Percentiles rank a stretch among this genome's conserved stretches.
Evolutionary conservation across 768 basidiomycete species (phyloP).

Genomic region (Hygrocybe coccinea): DNA sequence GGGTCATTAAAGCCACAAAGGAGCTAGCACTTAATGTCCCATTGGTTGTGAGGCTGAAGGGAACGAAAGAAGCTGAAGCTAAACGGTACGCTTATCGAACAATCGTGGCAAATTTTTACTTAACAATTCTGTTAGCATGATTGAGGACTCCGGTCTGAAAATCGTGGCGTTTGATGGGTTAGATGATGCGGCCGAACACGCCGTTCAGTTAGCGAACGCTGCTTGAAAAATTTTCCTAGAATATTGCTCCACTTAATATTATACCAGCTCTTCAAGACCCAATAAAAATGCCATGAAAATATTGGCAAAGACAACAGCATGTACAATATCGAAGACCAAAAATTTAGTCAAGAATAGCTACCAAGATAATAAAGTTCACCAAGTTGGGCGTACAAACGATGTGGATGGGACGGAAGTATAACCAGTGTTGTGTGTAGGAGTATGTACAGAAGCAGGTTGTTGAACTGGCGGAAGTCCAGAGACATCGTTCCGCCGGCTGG

Average conservation of each 20-base stretch:
- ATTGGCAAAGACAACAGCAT: constrained; percentile 30
- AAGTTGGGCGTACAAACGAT: constrained; percentile 44
- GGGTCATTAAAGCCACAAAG: constrained; percentile 96
- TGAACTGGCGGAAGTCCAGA: constrained; percentile 41
- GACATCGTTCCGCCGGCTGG: constrained; percentile 43
- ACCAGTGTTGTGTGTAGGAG: constrained; percentile 32
- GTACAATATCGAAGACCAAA: constrained; percentile 31
- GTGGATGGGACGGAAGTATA: constrained; percentile 40
- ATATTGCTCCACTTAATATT: constrained; percentile 13
- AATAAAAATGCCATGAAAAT: not conserved
- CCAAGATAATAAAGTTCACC: constrained; percentile 41
- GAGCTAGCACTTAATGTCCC: constrained; percentile 84
- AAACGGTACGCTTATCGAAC: constrained; percentile 63
- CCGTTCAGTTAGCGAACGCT: constrained; percentile 57
- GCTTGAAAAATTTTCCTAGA: constrained; percentile 32
- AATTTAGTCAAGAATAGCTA: constrained; percentile 19
- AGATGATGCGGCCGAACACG: constrained; percentile 84
- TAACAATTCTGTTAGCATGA: constrained; percentile 59
- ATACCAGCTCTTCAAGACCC: not conserved
- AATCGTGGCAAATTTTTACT: constrained; percentile 3
- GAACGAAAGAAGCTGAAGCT: constrained; percentile 93
- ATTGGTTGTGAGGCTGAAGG: constrained; percentile 90
- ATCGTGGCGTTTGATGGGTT: constrained; percentile 91
- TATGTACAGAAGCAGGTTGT: constrained; percentile 27
- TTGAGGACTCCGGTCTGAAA: constrained; percentile 84